These are phyloP conservation scores for Colletotrichum abscissum DNA, from an alignment of 2,329 filamentous ascomycete species.

Conservation along the genomic window DNA sequence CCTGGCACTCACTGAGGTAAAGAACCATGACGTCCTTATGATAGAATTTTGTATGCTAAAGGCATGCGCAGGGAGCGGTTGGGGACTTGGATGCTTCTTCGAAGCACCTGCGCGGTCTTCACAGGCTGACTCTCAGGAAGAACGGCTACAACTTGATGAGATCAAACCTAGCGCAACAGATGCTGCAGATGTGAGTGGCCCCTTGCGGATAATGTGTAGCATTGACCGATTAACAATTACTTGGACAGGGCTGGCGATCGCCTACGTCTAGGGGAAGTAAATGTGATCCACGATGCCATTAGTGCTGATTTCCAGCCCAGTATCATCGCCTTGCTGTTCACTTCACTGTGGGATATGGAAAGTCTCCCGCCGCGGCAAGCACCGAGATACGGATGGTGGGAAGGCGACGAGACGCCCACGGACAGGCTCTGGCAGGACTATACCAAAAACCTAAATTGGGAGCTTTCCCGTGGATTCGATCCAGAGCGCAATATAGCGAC, in stretches of 20 bases:
- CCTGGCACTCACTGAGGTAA: constrained; percentile 57
- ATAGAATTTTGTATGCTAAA: background rate
- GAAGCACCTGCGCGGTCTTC: constrained; percentile 54
- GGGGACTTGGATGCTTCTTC: constrained; percentile 56
- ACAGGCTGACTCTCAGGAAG: constrained; percentile 41
- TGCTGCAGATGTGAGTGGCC: constrained; percentile 53
- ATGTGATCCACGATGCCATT: constrained; percentile 41
- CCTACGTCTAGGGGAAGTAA: constrained; percentile 52
- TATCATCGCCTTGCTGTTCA: constrained; percentile 56
- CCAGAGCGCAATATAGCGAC: constrained; percentile 46
- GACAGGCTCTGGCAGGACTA: constrained; percentile 50
- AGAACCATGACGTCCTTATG: background rate
- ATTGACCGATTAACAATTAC: constrained; percentile 6
- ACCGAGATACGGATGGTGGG: constrained; percentile 50
- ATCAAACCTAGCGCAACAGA: constrained; percentile 52
- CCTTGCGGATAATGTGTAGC: background rate
- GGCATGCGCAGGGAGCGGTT: constrained; percentile 49
- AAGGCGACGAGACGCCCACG: constrained; percentile 48
- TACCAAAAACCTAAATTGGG: constrained; percentile 50
- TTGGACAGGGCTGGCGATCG: constrained; percentile 51
- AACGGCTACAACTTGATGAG: constrained; percentile 41
- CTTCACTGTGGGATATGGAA: constrained; percentile 54
- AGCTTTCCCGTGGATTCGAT: constrained; percentile 48
- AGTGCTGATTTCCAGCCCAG: constrained; percentile 55
- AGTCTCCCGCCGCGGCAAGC: constrained; percentile 48